Evolutionary conservation across 768 basidiomycete genomes (phyloP).

Genomic region (Piloderma croceum): DNA sequence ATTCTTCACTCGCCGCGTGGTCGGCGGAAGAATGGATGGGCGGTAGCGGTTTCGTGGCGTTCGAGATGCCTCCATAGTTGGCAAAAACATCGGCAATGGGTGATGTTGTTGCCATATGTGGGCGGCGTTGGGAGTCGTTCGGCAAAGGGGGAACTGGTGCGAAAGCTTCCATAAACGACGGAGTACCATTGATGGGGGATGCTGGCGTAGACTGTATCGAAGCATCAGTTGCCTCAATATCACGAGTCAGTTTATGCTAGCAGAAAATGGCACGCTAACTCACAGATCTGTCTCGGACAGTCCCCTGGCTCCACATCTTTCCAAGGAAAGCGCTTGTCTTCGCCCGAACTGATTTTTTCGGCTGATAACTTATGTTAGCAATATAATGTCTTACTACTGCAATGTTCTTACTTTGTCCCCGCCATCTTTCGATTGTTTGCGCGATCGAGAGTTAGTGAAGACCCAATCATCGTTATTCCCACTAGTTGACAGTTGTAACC

Average conservation of each 20-base stretch:
- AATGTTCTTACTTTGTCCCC: too few species aligned
- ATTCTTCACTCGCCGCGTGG: slow-evolving; percentile 35
- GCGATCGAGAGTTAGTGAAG: slow-evolving; percentile 39
- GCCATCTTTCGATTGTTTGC: too few species aligned
- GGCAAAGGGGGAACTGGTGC: slow-evolving; percentile 45
- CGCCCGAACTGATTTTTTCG: slow-evolving; percentile 42
- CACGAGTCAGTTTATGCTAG: background rate
- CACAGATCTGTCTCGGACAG: slow-evolving; percentile 66
- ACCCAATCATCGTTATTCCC: slow-evolving; percentile 45
- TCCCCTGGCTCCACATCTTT: slow-evolving; percentile 67
- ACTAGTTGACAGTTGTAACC: too few species aligned
- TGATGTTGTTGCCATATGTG: slow-evolving; percentile 27
- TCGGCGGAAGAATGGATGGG: slow-evolving; percentile 40
- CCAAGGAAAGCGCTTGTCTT: slow-evolving; percentile 81
- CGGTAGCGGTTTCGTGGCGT: slow-evolving; percentile 59
- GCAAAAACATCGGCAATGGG: slow-evolving; percentile 51
- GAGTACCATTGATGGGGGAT: slow-evolving; percentile 14
- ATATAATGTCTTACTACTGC: too few species aligned
- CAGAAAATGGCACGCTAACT: slow-evolving; percentile 14
- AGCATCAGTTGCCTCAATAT: too few species aligned
- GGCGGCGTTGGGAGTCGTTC: slow-evolving; percentile 31
- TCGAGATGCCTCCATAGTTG: slow-evolving; percentile 25
- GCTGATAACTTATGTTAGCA: too few species aligned
- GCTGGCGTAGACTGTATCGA: too few species aligned
- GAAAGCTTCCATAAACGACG: slow-evolving; percentile 34